These are phyloP conservation scores for Cyberlindnera mississippiensis DNA, from an alignment of 805 yeast genomes.

Conservation along the genomic window DNA sequence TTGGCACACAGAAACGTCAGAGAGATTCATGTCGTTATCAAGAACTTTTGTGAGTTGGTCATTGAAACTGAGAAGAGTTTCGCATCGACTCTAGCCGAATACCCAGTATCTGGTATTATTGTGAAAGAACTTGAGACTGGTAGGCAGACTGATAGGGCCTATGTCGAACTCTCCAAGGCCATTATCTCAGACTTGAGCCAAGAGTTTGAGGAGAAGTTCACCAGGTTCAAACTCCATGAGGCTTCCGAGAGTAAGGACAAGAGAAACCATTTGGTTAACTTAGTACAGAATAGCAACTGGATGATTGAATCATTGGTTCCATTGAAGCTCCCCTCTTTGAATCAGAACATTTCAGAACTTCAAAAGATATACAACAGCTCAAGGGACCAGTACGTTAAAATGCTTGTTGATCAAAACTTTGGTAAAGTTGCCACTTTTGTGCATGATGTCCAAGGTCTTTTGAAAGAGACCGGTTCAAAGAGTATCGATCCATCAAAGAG, in stretches of 20 bases:
- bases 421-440: conserved; percentile 69
- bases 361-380: conserved; percentile 30
- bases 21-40: conserved; percentile 42
- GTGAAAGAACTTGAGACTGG: conserved; percentile 21
- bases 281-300: conserved; percentile 53
- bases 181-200: conserved; percentile 29
- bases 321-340: conserved; percentile 15
- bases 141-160: conserved; percentile 27
- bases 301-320: conserved; percentile 39
- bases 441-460: conserved; percentile 53
- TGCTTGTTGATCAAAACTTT: conserved; percentile 48
- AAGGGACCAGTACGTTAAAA: conserved; percentile 41
- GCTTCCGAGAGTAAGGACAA: conserved; percentile 30
- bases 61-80: conserved; percentile 33
- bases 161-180: conserved; percentile 28
- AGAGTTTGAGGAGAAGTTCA: conserved; percentile 21
- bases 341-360: conserved; percentile 14
- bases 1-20: conserved; percentile 34
- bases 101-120: conserved; percentile 8
- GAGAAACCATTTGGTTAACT: conserved; percentile 39
- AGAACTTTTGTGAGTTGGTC: conserved; percentile 45
- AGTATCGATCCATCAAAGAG: conserved; percentile 48
- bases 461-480: conserved; percentile 29
- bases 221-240: conserved; percentile 15
- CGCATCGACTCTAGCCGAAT: conserved; percentile 12